These are phyloP conservation scores for Tolypocladium endophyticum DNA, from an alignment of 2,329 filamentous ascomycete species.

Conservation along the genomic window DNA sequence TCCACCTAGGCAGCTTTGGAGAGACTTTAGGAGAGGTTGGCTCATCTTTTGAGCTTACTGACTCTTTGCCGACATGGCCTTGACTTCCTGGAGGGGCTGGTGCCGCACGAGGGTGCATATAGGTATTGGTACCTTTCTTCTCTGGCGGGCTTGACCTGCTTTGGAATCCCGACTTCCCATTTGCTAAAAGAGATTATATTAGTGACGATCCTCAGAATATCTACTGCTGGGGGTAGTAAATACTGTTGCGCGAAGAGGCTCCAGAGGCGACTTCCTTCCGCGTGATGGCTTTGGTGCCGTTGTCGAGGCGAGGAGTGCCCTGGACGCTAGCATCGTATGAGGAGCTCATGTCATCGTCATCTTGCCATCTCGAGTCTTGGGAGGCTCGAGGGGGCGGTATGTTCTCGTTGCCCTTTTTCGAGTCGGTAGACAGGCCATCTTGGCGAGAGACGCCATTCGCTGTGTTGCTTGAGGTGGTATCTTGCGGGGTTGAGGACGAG, in stretches of 20 bases:
- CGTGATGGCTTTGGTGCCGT: slow-evolving; percentile 38
- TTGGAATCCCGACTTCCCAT: slow-evolving; percentile 14
- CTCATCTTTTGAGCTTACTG: slow-evolving; percentile 31
- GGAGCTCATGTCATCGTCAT: slow-evolving; percentile 38
- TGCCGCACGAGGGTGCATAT: slow-evolving; percentile 47
- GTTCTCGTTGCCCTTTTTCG: slow-evolving; percentile 25
- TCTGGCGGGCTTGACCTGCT: slow-evolving; percentile 12
- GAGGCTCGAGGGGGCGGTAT: slow-evolving; percentile 38
- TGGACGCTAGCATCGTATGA: slow-evolving; percentile 31
- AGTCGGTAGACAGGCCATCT: slow-evolving; percentile 12
- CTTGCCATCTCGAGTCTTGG: slow-evolving; percentile 45
- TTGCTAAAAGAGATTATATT: slow-evolving; percentile 8
- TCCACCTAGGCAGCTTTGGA: slow-evolving; percentile 63
- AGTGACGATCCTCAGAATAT: slow-evolving; percentile 7
- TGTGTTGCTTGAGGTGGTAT: slow-evolving; percentile 20
- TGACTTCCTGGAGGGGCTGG: slow-evolving; percentile 36
- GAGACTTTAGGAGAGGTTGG: slow-evolving; percentile 40
- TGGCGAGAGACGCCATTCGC: slow-evolving; percentile 20
- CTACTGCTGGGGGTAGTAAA: not conserved
- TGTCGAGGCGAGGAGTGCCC: slow-evolving; percentile 26
- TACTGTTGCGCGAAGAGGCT: slow-evolving; percentile 30
- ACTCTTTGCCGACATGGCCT: slow-evolving; percentile 33
- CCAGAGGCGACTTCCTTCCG: slow-evolving; percentile 52
- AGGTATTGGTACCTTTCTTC: slow-evolving; percentile 32
- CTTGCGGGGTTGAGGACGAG: slow-evolving; percentile 28